Evolutionary conservation across 768 basidiomycete genomes (phyloP), one percentile per base, ranked within the genome.

Genomic region (Trametes punicea): DNA sequence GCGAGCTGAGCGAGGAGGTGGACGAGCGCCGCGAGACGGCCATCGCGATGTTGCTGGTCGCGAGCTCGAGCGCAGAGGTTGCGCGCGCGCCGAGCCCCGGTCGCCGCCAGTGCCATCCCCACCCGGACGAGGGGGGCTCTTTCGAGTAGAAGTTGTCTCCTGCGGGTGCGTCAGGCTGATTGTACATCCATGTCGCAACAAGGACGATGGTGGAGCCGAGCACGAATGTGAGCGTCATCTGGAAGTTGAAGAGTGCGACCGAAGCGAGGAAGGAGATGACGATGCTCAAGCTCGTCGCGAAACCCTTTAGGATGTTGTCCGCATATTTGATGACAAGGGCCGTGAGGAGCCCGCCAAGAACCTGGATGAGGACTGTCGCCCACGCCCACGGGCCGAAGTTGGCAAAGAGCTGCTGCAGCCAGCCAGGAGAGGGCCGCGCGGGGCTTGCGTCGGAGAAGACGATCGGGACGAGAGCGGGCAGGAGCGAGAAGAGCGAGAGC

Each of bases 291-390:
- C 88, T 90, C 4, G 96, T 98, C 10, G 96, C 96, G 67, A 98
- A 98, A 30, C 96, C 96, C 73, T 94, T 93, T 69, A 89, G 77
- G 61, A 88, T 90, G 71, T 94, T 95, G 70, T 92, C 91, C 44
- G 90, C 86, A 69, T 95, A 94, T 67, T 94, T 90, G 80, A 96
- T 96, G 34, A 96, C 94, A 71, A 96, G 74, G 2, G 94, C 94
- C 5, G 94, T 97, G 62, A 97, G 76, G 47, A 97, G 75, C 1
- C 94, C 94, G n/a, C 94, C 94, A 20, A 95, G 70, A 4, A 95
- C 93, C 72, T 97, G 93, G 18, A 90, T 86, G 34, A 79, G 67
- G 40, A 97, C 92, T 2, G 93, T 94, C 21, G 87, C 87, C 86
- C 93, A 92, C 27, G 94, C 94, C 90, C 91, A 93, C 20, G 75